Base-by-base conservation (phyloP, 129 eudicot species). In the Tanacetum coccineum region DNA sequence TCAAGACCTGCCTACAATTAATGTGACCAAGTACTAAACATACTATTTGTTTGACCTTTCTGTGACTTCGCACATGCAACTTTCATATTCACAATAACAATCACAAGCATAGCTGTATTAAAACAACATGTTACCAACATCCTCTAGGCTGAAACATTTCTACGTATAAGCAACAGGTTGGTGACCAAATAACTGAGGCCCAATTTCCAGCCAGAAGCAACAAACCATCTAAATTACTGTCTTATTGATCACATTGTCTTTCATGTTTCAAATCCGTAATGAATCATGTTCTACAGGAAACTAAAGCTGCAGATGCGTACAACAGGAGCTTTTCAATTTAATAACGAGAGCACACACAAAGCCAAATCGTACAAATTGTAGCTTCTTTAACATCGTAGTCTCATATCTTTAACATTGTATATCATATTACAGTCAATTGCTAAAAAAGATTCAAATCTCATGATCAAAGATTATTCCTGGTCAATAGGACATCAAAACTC, bases 401-500 rank as follows among this genome's bases (percentile, higher is more conserved):
- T 36, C 39, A 32, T 32, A 32, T 32, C 39, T 32, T 32, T 32
- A 32, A 32, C 8, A 32, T 32, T 8, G 8, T 32, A 32, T 32
- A 32, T 32, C 39, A 61, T 21, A 50, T 71, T 59, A 47, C 36
- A 61, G 51, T 50, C 62, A 21, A 51, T 32, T 50, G 60, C 67
- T 22, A 9, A 9, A 49, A 62, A 45, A n/a, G 50, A 67, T 53
- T 47, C 46, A 66, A 50, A 58, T 26, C 59, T 30, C 65, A 39
- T 50, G 59, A 66, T 73, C 30, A 19, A 63, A 40, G 48, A 56
- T 70, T 76, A 76, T 76, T 69, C 40, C 71, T 76, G 59, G 61
- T 80, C 71, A 70, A 57, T 42, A 60, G 66, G 74, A 61, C 59
- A 67, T 64, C 68, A 74, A 76, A 64, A 56, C 55, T 52, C 72